Evolutionary conservation across 1,284 basidiomycete genomes (phyloP).

Genomic region (Schizopora paradoxa): DNA sequence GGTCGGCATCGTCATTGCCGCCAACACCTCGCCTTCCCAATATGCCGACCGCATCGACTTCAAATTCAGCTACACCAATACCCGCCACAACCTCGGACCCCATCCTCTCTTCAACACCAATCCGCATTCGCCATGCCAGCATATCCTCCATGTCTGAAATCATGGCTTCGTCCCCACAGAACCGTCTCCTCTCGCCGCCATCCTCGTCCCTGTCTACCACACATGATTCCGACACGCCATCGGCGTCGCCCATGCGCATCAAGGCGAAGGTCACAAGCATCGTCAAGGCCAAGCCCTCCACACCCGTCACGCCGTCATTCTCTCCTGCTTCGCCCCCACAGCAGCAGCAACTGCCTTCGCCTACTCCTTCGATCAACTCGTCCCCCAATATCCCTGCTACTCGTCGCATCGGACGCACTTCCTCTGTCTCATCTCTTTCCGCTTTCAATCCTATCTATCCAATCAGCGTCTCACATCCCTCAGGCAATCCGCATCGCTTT

Average conservation of each 20-base stretch:
- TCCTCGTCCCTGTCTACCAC: constrained; percentile 8
- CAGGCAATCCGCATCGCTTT: constrained; percentile 55
- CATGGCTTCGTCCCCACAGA: constrained; percentile 3
- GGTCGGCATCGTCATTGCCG: constrained; percentile 1
- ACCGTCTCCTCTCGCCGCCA: constrained; percentile 1
- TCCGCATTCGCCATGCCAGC: constrained; percentile 13
- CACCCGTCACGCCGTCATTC: constrained; percentile 23
- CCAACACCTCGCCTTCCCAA: neutral
- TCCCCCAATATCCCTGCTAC: too few species aligned
- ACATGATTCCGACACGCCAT: constrained; percentile 7
- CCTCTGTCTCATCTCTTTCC: constrained; percentile 25
- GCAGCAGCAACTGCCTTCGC: constrained; percentile 26
- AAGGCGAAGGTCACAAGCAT: constrained; percentile 52
- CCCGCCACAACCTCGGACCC: constrained; percentile 10
- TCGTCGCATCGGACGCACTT: constrained; percentile 33
- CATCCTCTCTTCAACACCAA: constrained; percentile 3
- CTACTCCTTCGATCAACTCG: constrained; percentile 30
- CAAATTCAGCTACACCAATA: constrained; percentile 2
- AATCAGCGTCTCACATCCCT: constrained; percentile 48
- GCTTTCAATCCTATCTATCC: constrained; percentile 39
- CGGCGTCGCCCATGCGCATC: constrained; percentile 35
- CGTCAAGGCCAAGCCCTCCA: constrained; percentile 32
- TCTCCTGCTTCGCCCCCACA: constrained; percentile 25
- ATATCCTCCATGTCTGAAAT: constrained; percentile 17
- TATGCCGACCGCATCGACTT: neutral